Conservation (phyloP, 225 moss, liverwort and hornwort genomes). For the Polytrichum commune region DNA sequence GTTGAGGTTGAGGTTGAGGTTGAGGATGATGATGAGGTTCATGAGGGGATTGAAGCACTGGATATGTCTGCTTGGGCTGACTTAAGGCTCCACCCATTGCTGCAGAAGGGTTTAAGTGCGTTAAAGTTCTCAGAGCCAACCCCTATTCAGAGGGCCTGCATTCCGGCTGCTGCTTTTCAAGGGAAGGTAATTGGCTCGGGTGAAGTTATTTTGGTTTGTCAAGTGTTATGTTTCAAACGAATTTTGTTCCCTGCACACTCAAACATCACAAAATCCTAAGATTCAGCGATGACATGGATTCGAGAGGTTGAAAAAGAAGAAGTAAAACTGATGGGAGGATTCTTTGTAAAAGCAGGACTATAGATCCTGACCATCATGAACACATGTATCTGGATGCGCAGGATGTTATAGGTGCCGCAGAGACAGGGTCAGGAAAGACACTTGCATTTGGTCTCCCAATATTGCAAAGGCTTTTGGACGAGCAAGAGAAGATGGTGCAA, state of each 20-base stretch:
- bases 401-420: constrained; percentile 99
- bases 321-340: background rate
- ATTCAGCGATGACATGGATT: constrained; percentile 25
- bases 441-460: constrained; percentile 97
- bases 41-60: constrained; percentile 28
- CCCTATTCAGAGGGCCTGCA: constrained; percentile 88
- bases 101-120: constrained; percentile 66
- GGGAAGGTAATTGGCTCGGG: constrained; percentile 60
- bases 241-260: too few relatives aligned
- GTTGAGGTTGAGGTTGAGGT: constrained; percentile 4
- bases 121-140: constrained; percentile 77
- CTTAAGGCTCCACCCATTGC: constrained; percentile 77
- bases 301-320: constrained; percentile 1
- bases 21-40: too few relatives aligned
- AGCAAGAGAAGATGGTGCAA: constrained; percentile 59
- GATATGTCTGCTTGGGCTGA: constrained; percentile 82
- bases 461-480: constrained; percentile 79
- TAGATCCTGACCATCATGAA: too few relatives aligned
- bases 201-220: too few relatives aligned
- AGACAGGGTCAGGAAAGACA: constrained; percentile 99
- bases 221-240: too few relatives aligned
- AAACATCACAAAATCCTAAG: too few relatives aligned
- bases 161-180: constrained; percentile 91
- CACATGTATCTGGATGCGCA: constrained; percentile 14
- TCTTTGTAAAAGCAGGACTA: too few relatives aligned